Base-by-base conservation (phyloP, 306 rosid species). In the Alnus glutinosa region DNA sequence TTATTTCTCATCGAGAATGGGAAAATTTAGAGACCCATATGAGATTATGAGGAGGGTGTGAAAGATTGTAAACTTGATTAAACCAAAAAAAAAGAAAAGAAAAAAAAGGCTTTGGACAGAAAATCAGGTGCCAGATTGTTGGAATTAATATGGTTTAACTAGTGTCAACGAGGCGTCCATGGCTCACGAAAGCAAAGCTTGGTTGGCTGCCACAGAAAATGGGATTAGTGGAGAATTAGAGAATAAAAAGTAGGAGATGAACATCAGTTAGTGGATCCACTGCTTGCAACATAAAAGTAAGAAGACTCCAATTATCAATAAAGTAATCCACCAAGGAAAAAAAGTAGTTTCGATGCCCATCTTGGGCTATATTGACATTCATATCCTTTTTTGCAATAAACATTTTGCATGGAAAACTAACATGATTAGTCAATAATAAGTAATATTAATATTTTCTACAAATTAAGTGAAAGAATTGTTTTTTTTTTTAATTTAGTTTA, bases 231-330 rank as follows among this genome's bases (percentile, higher is more conserved):
- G 89, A 73, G 61, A 86, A 83, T 80, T 77, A 82, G 72, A 58
- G 73, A 78, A 59, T 63, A 80, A 78, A 55, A 77, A 74, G 82
- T 78, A 80, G 87, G 48, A 88, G 82, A 73, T 67, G 84, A 75
- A 85, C 77, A 64, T 78, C 80, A 68, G 75, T 70, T 81, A 88
- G 91, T 88, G 92, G 92, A 83, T 86, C 77, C 81, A 85, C 85
- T 82, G 69, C 73, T 11, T 83, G 86, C 70, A 73, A 79, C 50
- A 64, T 78, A 78, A 63, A 79, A 71, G 78, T 36, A 58, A 42
- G 69, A 81, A 85, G 68, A 77, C 83, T 80, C 87, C 87, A 78
- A 82, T 64, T 64, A 86, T 82, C 75, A 32, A 89, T 32, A 89
- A 87, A 84, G 88, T 78, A 83, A 84, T 79, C 82, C 86, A 76